Evolutionary conservation across 2,329 filamentous ascomycete species (phyloP), one percentile per base, ranked within the genome.

Genomic region (Lasiodiplodia gonubiensis): DNA sequence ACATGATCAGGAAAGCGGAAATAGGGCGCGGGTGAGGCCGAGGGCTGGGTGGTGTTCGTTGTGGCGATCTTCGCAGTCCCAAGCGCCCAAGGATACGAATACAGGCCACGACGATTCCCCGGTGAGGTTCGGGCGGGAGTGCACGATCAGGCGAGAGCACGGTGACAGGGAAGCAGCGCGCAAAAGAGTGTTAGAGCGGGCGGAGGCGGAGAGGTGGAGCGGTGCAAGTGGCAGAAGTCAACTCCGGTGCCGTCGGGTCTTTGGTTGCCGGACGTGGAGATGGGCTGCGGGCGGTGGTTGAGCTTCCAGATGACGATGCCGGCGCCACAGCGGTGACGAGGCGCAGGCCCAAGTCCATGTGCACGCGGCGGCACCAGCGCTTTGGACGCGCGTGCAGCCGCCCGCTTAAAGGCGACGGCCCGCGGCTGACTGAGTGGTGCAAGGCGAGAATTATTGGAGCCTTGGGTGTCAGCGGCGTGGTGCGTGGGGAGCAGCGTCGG

Each of bases 241-340:
- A 52, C 48, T 52, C 65, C 25, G 57, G 59, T 33, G n/a, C 33
- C 49, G 65, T 12, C 18, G 39, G 59, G 67, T 67, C 67, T 37
- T 30, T 33, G 14, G 60, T 23, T 63, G 54, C 42, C 16, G 39
- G 67, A 53, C 60, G 49, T 64, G 46, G 55, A 35, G 35, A 61
- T 39, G 46, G 60, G 51, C 53, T 21, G 48, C 18, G 39, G 54
- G 51, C 37, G 48, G 35, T 51, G 57, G 35, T 66, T 39, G 39
- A 68, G 53, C 53, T 64, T 66, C 37, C 57, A 64, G 48, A 61
- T 53, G 57, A 53, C 54, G 64, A 54, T 52, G 51, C n/a, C 39
- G 55, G 60, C 68, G 65, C 59, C 64, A 67, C 46, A 48, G 67
- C 48, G 37, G 68, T 46, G 59, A 63, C 59, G 59, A 63, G 39